Evolutionary conservation across 495 filamentous ascomycete species (phyloP), one percentile per base, ranked within the genome.

Genomic region (Annulohypoxylon bovei): DNA sequence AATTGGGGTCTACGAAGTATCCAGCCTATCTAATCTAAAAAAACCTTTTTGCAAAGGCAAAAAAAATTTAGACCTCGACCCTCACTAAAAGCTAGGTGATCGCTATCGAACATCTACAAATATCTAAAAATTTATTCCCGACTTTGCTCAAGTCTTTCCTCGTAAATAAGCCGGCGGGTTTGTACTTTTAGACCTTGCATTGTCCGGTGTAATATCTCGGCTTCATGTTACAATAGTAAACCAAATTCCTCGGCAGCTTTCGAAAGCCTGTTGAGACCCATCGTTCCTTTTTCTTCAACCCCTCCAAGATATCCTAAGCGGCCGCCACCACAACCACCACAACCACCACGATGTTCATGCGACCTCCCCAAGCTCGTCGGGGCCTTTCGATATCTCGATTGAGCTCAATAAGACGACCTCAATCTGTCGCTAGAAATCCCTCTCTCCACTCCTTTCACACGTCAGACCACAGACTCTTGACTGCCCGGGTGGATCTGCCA

Each of bases 311-410:
- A 50, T 40, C 27, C 52, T 22, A 55, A 47, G 37, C 40, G 53
- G 47, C 65, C 62, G 42, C 60, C 25, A n/a, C n/a, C n/a, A n/a
- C n/a, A n/a, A n/a, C n/a, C n/a, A n/a, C n/a, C n/a, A n/a, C n/a
- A n/a, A n/a, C 49, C 54, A 44, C 59, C 62, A 44, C 61, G 9
- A 77, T 77, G 75, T 49, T 77, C 54, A 33, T 72, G 35, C 70
- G 75, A 44, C 55, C 65, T 28, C 67, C 60, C 53, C 50, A 67
- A 14, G 65, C 68, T 65, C 49, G 53, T 18, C 57, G 63, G 55
- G 65, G 70, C 52, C 27, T 75, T 28, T 67, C 68, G n/a, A 55
- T 75, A 7, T 46, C 67, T 27, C 61, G 63, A 50, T 28, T 66
- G 14, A 55, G 35, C 14, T 56, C 61, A 35, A 22, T 58, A 37